Evolutionary conservation across 179 eudicot species (phyloP), one percentile per base, ranked within the genome.

Genomic region (Amaranthus tricolor): DNA sequence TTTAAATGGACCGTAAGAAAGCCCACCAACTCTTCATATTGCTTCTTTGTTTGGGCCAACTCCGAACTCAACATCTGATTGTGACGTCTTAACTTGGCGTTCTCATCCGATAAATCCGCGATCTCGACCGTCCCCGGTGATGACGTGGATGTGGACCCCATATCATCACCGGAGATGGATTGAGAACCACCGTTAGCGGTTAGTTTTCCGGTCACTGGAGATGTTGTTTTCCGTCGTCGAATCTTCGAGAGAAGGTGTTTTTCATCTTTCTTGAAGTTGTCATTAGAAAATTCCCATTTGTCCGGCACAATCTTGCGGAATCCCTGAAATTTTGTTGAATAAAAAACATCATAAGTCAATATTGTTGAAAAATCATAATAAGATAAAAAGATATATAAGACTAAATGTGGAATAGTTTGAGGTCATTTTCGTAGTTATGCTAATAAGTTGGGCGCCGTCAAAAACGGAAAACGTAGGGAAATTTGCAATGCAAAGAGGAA

Each of bases 231-330:
- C 24, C 98, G 87, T 9, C 98, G 95, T 12, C 96, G 90, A 53
- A 94, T 92, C 4, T 52, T 74, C 0, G 76, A 68, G 9, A 94
- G 90, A 73, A 90, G 97, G n/a, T 87, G 82, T 56, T 81, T 84
- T n/a, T 89, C 79, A 5, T 85, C 97, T 75, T 84, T 83, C 81
- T 83, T 87, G 83, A 94, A 94, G 77, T 87, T 89, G 53, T 90
- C 98, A 73, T 94, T 94, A 6, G 93, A 88, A 66, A 94, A 94
- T 74, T 94, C 98, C 82, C 82, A 79, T 71, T 75, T 94, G 82
- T 94, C 98, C 0, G 98, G 90, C 54, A 90, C 98, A 7, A 80
- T 88, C 74, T 94, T 94, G 14, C 93, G 91, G 48, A 94, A 94
- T 10, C 98, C 98, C 98, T 94, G 85, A 21, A 19, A 20, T 44